Percentiles rank a stretch among this genome's conserved stretches.
Conservation (phyloP, 768 basidiomycete genomes). For the Boletus bicolor region DNA sequence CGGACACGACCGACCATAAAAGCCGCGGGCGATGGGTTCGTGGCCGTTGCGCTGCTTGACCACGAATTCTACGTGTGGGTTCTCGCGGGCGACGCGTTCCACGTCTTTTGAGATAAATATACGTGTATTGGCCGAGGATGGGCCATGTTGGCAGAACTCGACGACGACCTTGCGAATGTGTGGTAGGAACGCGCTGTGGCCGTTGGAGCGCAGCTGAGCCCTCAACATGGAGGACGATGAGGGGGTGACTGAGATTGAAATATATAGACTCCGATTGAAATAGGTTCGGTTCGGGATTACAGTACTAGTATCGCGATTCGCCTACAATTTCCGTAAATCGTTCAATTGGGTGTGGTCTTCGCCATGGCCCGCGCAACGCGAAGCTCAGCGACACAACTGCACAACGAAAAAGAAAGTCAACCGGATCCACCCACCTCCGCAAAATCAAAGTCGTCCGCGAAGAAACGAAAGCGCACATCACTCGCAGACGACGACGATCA, state of each 20-base stretch:
- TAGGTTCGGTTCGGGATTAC: background rate
- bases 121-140: slow-evolving; percentile 70
- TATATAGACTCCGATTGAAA: slow-evolving; percentile 9
- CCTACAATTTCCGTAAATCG: slow-evolving; percentile 26
- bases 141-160: slow-evolving; percentile 83
- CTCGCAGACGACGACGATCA: slow-evolving; percentile 42
- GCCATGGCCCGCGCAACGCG: slow-evolving; percentile 72
- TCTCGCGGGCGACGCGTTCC: slow-evolving; percentile 58
- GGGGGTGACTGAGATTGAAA: slow-evolving; percentile 30
- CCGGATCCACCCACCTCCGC: slow-evolving; percentile 25
- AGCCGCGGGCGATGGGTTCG: slow-evolving; percentile 79
- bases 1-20: slow-evolving; percentile 56
- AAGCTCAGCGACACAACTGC: slow-evolving; percentile 49
- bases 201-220: slow-evolving; percentile 62
- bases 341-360: slow-evolving; percentile 16
- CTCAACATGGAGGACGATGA: slow-evolving; percentile 34
- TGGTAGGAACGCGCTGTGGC: slow-evolving; percentile 70
- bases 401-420: slow-evolving; percentile 30
- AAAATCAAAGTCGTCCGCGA: slow-evolving; percentile 35
- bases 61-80: slow-evolving; percentile 85
- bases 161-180: slow-evolving; percentile 84
- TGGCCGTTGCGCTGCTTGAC: slow-evolving; percentile 70
- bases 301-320: slow-evolving; percentile 13
- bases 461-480: slow-evolving; percentile 68
- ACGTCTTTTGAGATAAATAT: slow-evolving; percentile 64